Evolutionary conservation across 306 rosid species (phyloP), one percentile per base, ranked within the genome.

Genomic region (Corylus heterophylla): DNA sequence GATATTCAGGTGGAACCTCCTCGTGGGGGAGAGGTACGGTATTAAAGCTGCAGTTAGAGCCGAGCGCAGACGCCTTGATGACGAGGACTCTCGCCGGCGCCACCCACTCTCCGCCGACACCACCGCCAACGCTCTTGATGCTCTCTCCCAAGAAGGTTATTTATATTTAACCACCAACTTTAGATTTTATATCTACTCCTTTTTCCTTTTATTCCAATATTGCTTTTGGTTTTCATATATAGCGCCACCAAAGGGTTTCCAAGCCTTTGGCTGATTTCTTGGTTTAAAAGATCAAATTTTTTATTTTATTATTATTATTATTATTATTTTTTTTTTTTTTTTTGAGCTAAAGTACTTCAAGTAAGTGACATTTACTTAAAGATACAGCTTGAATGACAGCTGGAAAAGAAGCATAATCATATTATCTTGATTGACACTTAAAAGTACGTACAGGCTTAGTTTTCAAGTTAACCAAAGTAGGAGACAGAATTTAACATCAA

Each of bases 21-120:
- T 93, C 48, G 96, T 93, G 5, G 99, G 99, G 0, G 99, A 95
- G 72, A 82, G 96, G 27, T 95, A 95, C 78, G 99, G 99, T 8
- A 88, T 95, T 74, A 95, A 92, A 85, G 97, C 99, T 2, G 94
- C 99, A 49, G 84, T 95, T 3, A 75, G 99, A 78, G 98, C 99
- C 11, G 93, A 95, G 76, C 83, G 98, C 5, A 80, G 98, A 6
- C 97, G 97, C 69, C 64, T 90, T 1, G 93, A 89, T 2, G 98
- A 92, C 0, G 93, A 94, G 13, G 97, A 92, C 0, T 42, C 75
- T 6, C 76, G 86, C 49, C 88, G 90, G 48, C 93, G 92, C 59
- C 85, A 82, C 79, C 75, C 78, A 20, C 74, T 85, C 75, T 85
- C 92, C 45, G 47, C 51, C 44, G 93, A 92, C 54, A 87, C 93